A percentile compares a stretch with the other conserved stretches of the same genome.
phyloP scores from a whole-genome alignment of 108 stramenopile species.

The Nannochloropsis gaditana region DNA sequence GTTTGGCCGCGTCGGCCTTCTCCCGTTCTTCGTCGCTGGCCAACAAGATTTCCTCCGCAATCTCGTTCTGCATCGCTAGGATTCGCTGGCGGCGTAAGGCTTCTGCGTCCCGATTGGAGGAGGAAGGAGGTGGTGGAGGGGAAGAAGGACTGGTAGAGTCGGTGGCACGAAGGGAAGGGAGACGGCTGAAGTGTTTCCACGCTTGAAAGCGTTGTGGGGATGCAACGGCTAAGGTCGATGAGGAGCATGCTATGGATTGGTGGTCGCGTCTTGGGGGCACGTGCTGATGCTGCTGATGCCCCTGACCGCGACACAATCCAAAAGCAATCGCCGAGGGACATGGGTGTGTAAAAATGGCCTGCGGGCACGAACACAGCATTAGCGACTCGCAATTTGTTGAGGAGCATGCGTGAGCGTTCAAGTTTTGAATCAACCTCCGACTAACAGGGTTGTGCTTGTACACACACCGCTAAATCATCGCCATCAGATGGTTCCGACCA shows the following conservation, averaged over 20 bases:
- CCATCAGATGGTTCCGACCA: too few relatives aligned
- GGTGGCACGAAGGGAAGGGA: background rate
- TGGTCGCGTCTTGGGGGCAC: background rate
- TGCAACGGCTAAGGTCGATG: background rate
- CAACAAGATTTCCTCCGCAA: background rate
- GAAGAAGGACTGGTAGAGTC: too few relatives aligned
- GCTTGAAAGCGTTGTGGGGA: background rate
- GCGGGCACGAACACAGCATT: too few relatives aligned
- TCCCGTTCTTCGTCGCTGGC: background rate
- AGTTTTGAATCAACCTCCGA: too few relatives aligned
- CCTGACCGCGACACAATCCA: background rate
- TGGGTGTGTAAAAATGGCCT: background rate
- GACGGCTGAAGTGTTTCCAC: background rate
- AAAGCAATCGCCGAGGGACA: background rate
- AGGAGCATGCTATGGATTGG: background rate
- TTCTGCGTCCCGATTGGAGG: background rate
- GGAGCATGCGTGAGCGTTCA: too few relatives aligned
- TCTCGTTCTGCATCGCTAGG: background rate
- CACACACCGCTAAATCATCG: too few relatives aligned
- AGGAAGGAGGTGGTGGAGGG: background rate
- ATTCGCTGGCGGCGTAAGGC: conserved; percentile 10
- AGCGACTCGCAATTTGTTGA: too few relatives aligned
- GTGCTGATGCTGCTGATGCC: background rate
- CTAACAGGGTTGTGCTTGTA: too few relatives aligned
- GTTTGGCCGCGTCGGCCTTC: background rate